Base-by-base conservation (phyloP, 2,329 filamentous ascomycete species). In the Nothophoma quercina region DNA sequence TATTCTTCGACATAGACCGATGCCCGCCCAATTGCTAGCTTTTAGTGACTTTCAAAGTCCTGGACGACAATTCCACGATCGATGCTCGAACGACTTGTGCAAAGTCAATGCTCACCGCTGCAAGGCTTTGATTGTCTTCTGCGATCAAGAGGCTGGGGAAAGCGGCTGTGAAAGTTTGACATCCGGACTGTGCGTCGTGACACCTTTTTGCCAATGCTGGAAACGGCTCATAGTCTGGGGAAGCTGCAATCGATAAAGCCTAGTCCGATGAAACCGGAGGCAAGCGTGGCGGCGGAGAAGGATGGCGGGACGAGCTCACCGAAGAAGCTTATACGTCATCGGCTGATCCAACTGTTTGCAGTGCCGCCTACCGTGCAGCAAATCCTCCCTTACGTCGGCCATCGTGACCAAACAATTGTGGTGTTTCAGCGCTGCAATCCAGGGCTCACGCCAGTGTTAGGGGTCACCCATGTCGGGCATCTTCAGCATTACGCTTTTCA, bases 371-470 rank as follows among this genome's bases (percentile, higher is more conserved):
- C 32, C 30, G 30, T 43, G 32, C 26, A 19, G 18, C 28, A 42
- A 33, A 53, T 47, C 32, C 19, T 29, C 38, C 32, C 42, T 43
- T 47, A 26, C 38, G 18, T 25, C 26, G 47, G 26, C 28, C 25
- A 42, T 34, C 28, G n/a, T 26, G 33, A 39, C 12, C 21, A 34
- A 43, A 39, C 32, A 25, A 18, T n/a, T 21, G 33, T 43, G 50
- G 32, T 52, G 50, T 43, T 48, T 48, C 50, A 48, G 18, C 13
- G 33, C 28, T n/a, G 23, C 50, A 53, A 48, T 43, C 18, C 50
- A 48, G 43, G 38, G 33, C 28, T 33, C 26, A 46, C 35, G n/a
- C 6, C 22, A n/a, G 22, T 25, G 22, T 32, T 28, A 48, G 26
- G 38, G 43, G 47, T 52, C 36, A 42, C 29, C 43, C 43, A 28